Conservation (phyloP, 169 alveolate species). For the Plasmodium coatneyi region DNA sequence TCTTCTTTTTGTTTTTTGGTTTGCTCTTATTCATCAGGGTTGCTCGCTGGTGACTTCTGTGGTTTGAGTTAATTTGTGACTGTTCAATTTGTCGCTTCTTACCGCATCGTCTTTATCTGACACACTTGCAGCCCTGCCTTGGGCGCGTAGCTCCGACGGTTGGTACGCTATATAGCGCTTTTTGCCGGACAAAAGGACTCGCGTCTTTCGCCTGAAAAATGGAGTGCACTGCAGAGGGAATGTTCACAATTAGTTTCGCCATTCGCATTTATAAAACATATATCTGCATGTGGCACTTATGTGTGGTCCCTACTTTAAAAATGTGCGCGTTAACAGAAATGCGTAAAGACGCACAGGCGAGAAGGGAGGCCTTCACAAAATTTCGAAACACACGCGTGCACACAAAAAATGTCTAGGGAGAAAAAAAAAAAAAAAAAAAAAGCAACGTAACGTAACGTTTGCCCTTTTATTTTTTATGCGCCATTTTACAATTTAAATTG, state of each 20-base stretch:
- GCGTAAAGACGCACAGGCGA: background rate
- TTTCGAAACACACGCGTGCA: background rate
- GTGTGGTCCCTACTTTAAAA: background rate
- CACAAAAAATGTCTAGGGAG: background rate
- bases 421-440: background rate
- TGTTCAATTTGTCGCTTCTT: background rate
- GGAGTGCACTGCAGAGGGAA: background rate
- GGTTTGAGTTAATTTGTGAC: background rate
- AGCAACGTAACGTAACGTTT: background rate
- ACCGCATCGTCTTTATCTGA: background rate
- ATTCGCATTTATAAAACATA: background rate
- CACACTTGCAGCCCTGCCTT: background rate
- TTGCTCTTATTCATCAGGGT: slow-evolving; percentile 31
- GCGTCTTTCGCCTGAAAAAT: background rate
- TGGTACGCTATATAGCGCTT: background rate
- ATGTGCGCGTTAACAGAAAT: background rate
- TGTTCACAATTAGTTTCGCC: background rate
- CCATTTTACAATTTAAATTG: background rate
- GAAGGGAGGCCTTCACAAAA: background rate
- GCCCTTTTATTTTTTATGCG: background rate
- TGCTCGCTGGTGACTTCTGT: background rate
- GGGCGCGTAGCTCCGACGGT: background rate
- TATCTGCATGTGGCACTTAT: background rate
- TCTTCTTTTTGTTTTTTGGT: slow-evolving; percentile 35
- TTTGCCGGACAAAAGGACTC: background rate